Percentiles rank a stretch among this genome's conserved stretches.
Conservation (phyloP, 148 eudicot genomes). For the Rhododendron molle region DNA sequence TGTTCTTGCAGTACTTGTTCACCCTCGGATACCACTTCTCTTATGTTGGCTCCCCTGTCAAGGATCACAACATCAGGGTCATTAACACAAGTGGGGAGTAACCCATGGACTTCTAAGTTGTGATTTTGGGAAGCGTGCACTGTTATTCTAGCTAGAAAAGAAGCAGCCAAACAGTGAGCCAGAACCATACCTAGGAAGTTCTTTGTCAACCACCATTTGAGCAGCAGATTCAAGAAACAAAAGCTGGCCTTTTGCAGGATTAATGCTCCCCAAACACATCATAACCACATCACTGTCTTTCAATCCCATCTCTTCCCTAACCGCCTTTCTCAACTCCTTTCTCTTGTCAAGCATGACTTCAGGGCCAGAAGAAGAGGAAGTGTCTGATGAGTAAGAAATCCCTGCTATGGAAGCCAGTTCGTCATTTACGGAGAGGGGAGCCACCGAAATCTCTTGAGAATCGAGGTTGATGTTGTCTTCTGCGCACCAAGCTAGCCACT, state of each 20-base stretch:
- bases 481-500: constrained; percentile 85
- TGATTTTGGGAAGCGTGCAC: neutral
- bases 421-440: constrained; percentile 90
- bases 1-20: constrained; percentile 23
- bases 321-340: constrained; percentile 54
- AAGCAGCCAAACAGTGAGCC: neutral
- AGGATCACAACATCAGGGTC: neutral
- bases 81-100: neutral
- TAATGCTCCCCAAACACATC: constrained; percentile 80
- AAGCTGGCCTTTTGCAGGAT: constrained; percentile 85
- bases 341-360: constrained; percentile 74
- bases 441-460: constrained; percentile 43
- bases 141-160: neutral
- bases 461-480: constrained; percentile 69
- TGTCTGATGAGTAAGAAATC: constrained; percentile 41
- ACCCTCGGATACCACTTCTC: constrained; percentile 20
- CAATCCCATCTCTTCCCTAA: constrained; percentile 88
- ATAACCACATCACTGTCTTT: constrained; percentile 81
- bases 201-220: constrained; percentile 36
- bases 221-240: constrained; percentile 75
- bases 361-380: constrained; percentile 30
- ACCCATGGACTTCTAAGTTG: neutral
- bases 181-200: constrained; percentile 27
- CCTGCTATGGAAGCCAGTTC: constrained; percentile 94
- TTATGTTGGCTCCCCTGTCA: constrained; percentile 9